Evolutionary conservation across 2,329 filamentous ascomycete species (phyloP), one percentile per base, ranked within the genome.

Genomic region (Penicillium polonicum): DNA sequence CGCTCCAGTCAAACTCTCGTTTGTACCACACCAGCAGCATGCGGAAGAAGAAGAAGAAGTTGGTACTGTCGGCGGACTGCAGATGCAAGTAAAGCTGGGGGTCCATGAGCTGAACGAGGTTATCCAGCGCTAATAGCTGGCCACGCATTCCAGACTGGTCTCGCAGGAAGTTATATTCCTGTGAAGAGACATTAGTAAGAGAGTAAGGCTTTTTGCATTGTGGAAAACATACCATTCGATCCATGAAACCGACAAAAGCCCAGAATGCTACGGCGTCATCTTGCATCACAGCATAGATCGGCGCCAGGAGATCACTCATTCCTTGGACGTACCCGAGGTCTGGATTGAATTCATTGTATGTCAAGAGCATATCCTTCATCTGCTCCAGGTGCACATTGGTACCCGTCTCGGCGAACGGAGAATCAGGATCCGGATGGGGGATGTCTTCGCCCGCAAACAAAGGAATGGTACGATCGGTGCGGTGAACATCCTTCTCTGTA

Each of bases 1-100:
- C 92, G 48, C 83, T 74, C 91, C 93, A 99, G 65, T 86, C 84
- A 68, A 99, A 99, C 75, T 99, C 94, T 48, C 94, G 88, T 80
- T 99, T 99, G 76, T 94, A 99, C 94, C 94, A 99, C 10, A 99
- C 94, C 1, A 99, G 82, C 35, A 99, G 82, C 94, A 97, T 97
- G 59, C 94, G 90, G 85, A 97, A 99, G 81, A 99, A 97, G 80
- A 99, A 99, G 78, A 99, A 99, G 76, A 99, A 99, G 74, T 99
- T 99, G 25, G 94, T 99, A 69, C 90, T 95, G 69, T 99, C 95
- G 21, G 92, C 90, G 17, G 85, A 87, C 73, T 96, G 86, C 0
- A 99, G 84, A 68, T 99, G 94, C 2, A 90, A 82, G 76, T 97
- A 97, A 8, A 99, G 85, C 71, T 92, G 90, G 0, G 95, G 94